These are phyloP conservation scores for Cerioporus squamosus DNA, from an alignment of 1,284 basidiomycete genomes.

Conservation along the genomic window DNA sequence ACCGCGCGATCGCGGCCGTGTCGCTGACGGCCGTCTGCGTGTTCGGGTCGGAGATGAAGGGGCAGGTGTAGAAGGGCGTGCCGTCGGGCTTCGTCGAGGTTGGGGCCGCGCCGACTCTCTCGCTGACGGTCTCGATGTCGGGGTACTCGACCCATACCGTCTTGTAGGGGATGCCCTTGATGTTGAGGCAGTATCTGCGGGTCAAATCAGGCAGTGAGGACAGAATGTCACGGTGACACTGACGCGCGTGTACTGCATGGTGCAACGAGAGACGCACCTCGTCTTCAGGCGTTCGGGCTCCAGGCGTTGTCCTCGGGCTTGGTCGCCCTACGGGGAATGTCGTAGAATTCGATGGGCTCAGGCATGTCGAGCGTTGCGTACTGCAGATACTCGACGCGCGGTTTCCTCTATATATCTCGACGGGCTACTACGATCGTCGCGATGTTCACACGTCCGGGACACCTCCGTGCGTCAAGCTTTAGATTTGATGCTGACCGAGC, in stretches of 20 bases:
- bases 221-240: background rate
- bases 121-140: constrained; percentile 36
- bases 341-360: constrained; percentile 33
- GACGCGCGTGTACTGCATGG: too few species aligned
- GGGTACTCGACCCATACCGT: constrained; percentile 43
- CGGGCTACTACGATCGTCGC: too few species aligned
- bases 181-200: constrained; percentile 36
- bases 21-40: constrained; percentile 34
- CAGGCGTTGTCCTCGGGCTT: constrained; percentile 11
- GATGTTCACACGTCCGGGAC: too few species aligned
- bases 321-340: constrained; percentile 25
- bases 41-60: constrained; percentile 35
- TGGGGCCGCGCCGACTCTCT: constrained; percentile 33
- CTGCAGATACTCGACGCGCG: too few species aligned
- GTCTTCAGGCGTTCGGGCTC: constrained; percentile 28
- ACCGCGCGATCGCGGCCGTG: constrained; percentile 36
- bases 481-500: too few species aligned
- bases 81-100: constrained; percentile 26
- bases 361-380: background rate
- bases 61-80: constrained; percentile 35
- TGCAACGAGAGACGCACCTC: too few species aligned
- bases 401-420: too few species aligned
- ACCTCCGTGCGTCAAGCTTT: too few species aligned
- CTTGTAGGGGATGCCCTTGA: constrained; percentile 39
- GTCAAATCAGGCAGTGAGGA: too few species aligned